Percentiles rank a stretch among this genome's conserved stretches.
phyloP scores from a whole-genome alignment of 2,329 filamentous ascomycete genomes.

The Tolypocladium ovalisporum region DNA sequence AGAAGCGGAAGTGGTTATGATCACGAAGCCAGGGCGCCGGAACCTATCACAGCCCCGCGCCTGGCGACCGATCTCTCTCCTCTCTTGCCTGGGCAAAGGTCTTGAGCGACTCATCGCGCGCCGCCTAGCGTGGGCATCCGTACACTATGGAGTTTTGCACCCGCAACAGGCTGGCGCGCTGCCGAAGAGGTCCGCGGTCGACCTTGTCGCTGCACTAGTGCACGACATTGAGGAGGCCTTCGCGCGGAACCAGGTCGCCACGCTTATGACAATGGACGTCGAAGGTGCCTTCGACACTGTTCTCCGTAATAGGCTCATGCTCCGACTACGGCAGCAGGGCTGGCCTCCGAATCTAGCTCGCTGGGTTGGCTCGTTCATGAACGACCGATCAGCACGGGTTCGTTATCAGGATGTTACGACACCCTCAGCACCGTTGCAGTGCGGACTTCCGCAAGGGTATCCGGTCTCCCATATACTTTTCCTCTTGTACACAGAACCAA shows the following conservation, averaged over 20 bases:
- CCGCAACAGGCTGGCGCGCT: conserved; percentile 11
- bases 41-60: conserved; percentile 8
- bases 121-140: conserved; percentile 8
- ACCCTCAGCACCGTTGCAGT: conserved; percentile 1
- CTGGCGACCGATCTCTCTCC: conserved; percentile 14
- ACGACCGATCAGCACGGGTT: neutral
- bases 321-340: conserved; percentile 6
- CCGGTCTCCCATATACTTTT: conserved; percentile 9
- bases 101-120: conserved; percentile 13
- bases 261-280: conserved; percentile 7
- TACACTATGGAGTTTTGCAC: conserved; percentile 10
- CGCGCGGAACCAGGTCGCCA: conserved; percentile 3
- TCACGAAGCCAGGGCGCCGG: conserved; percentile 11
- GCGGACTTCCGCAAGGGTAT: conserved; percentile 6
- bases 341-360: conserved; percentile 5
- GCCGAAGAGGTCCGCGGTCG: conserved; percentile 8
- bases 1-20: conserved; percentile 12
- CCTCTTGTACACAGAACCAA: conserved; percentile 7
- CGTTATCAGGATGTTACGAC: conserved; percentile 4
- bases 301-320: conserved; percentile 8
- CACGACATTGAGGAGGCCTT: conserved; percentile 10
- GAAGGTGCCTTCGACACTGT: conserved; percentile 9
- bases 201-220: conserved; percentile 9
- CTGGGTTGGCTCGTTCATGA: conserved; percentile 8
- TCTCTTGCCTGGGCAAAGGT: conserved; percentile 15